Conservation (phyloP, 1,284 basidiomycete genomes). For the Peniophora sp. region DNA sequence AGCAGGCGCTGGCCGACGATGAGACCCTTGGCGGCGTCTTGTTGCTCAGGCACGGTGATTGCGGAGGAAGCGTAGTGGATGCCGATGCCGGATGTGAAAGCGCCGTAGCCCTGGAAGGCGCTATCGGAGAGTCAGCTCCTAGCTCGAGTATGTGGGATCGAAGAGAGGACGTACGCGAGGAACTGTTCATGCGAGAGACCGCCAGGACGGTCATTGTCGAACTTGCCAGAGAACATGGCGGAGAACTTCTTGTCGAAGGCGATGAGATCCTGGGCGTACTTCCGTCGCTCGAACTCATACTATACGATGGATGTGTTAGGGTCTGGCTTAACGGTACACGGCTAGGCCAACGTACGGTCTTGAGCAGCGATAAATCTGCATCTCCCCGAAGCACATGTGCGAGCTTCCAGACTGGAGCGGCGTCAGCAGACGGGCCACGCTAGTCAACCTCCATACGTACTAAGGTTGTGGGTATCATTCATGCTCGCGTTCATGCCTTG, state of each 20-base stretch:
- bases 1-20: conserved; percentile 52
- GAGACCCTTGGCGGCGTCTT: conserved; percentile 38
- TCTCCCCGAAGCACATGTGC: conserved; percentile 65
- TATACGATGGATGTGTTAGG: conserved; percentile 16
- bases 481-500: conserved; percentile 70
- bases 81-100: conserved; percentile 57
- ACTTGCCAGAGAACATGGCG: conserved; percentile 71
- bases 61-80: conserved; percentile 52
- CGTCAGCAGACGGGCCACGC: background rate
- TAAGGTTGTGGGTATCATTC: conserved; percentile 77
- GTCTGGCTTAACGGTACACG: background rate
- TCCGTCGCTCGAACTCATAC: conserved; percentile 67
- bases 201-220: conserved; percentile 43
- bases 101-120: conserved; percentile 50
- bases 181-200: conserved; percentile 66
- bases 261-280: conserved; percentile 77
- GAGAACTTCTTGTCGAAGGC: conserved; percentile 73
- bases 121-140: conserved; percentile 19
- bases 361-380: conserved; percentile 56
- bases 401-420: conserved; percentile 62
- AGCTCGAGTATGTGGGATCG: background rate
- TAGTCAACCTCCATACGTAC: conserved; percentile 21
- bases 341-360: conserved; percentile 42
- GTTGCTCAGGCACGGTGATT: conserved; percentile 38
- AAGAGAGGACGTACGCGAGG: conserved; percentile 32